Evolutionary conservation across 768 basidiomycete species (phyloP), one percentile per base, ranked within the genome.

Genomic region (Podaxis carcinomalis): DNA sequence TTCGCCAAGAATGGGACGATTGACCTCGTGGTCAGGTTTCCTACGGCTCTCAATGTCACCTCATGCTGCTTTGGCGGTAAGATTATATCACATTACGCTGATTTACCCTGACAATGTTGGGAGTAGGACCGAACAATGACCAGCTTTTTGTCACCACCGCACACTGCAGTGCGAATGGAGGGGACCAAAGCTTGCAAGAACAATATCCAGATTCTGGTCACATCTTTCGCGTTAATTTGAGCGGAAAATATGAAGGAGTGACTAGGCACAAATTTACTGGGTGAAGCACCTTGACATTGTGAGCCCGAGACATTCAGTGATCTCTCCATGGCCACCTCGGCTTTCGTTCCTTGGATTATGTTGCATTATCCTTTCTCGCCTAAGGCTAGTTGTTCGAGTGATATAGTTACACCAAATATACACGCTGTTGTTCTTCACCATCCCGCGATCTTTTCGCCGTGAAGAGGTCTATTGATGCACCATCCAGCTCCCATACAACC

Each of bases 61-160:
- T 79, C 86, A 10, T 88, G 87, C 63, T 85, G 83, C 67, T 89
- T 89, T 68, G 88, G 87, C 71, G 87, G 86, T 83, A 65, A 66
- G 71, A 59, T 35, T 25, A 51, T 60, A 53, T 27, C 28, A 40
- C 14, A 47, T 23, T 27, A 36, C 11, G 28, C 40, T n/a, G 35
- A 44, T 13, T 35, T 54, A 23, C 11, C 39, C 42, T 64, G 40
- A 58, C 59, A 32, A 59, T 27, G 27, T 50, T 36, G 40, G 32
- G 27, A 52, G n/a, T 56, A 87, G 86, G 87, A 23, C 78, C 79
- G 14, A 75, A 82, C 46, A 77, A 86, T 46, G 87, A 88, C 68
- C 81, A 85, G 64, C 69, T 89, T 44, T 89, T 82, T 65, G 82
- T 89, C 7, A 85, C 84, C 4, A 81, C 83, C 10, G 80, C 82